Percentiles rank a stretch among this genome's conserved stretches.
Evolutionary conservation across 805 yeast species (phyloP).

Genomic region (Cyberlindnera euphorbiiphila): DNA sequence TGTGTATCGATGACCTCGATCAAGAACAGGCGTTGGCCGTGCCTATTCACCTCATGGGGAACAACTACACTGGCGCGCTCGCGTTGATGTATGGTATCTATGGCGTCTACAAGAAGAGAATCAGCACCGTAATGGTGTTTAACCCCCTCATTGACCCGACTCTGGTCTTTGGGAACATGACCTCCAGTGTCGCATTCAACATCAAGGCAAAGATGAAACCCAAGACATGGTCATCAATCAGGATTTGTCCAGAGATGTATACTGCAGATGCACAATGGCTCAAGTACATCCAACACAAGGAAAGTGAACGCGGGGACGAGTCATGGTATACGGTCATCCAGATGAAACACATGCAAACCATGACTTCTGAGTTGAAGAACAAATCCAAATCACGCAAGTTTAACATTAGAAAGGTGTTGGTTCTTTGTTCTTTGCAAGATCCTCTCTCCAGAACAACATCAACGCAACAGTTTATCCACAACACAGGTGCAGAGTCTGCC

Average conservation of each 20-base stretch:
- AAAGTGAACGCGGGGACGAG: background rate
- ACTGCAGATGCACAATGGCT: slow-evolving; percentile 15
- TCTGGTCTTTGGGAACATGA: background rate
- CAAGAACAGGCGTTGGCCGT: slow-evolving; percentile 1
- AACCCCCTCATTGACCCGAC: slow-evolving; percentile 21
- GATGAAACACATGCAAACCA: slow-evolving; percentile 5
- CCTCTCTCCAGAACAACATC: slow-evolving; percentile 4
- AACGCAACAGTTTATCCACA: slow-evolving; percentile 13
- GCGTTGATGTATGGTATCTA: slow-evolving; percentile 19
- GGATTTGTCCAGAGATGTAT: slow-evolving; percentile 7
- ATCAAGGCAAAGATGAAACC: slow-evolving; percentile 13
- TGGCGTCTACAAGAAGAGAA: slow-evolving; percentile 14
- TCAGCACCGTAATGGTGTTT: slow-evolving; percentile 17
- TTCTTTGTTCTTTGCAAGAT: slow-evolving; percentile 18
- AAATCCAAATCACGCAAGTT: slow-evolving; percentile 9
- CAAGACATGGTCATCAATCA: slow-evolving; percentile 3
- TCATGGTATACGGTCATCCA: slow-evolving; percentile 10
- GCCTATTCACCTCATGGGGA: slow-evolving; percentile 19
- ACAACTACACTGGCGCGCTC: slow-evolving; percentile 17
- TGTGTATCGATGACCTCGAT: slow-evolving; percentile 22
- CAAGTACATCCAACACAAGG: slow-evolving; percentile 6
- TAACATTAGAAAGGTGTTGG: slow-evolving; percentile 13
- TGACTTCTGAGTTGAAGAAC: slow-evolving; percentile 3
- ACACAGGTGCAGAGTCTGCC: slow-evolving; percentile 14
- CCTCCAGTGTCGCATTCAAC: slow-evolving; percentile 6